Evolutionary conservation across 2,329 filamentous ascomycete genomes (phyloP), one percentile per base, ranked within the genome.

Genomic region (Ceratocystiopsis minuta): DNA sequence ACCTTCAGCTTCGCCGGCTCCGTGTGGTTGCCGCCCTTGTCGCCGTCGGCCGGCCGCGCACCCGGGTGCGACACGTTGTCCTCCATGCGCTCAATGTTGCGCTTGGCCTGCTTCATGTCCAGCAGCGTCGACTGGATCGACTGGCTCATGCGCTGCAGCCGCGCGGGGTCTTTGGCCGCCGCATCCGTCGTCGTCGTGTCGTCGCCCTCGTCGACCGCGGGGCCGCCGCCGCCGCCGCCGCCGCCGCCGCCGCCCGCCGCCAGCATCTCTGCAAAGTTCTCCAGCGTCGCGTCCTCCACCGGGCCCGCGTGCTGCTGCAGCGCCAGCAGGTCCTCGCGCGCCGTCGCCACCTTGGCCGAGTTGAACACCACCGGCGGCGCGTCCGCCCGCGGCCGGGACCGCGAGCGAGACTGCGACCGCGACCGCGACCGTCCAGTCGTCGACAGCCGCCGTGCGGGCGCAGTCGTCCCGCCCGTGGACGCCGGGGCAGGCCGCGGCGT

Each of bases 221-320:
- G n/a, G 58, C 58, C 28, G 55, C 13, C 39, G 32, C 28, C 18
- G 11, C 3, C 12, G 50, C 48, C 6, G 53, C 48, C 43, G 58
- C 59, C 39, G 57, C 56, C n/a, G 58, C 58, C 24, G 55, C 11
- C 34, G 6, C 9, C 18, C 3, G 7, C n/a, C 7, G 18, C 16
- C 20, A 73, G 51, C 34, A 74, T 56, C 24, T 68, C 65, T 43
- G 68, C 68, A 28, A 75, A 58, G 46, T 75, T 68, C 38, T 75
- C 71, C n/a, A 74, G 54, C 0, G 70, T 75, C 1, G 68, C 72
- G 49, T 75, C 72, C 16, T 75, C 70, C 20, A 74, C 65, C 41
- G 72, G 62, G 49, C 73, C 64, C 37, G 56, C 58, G 15, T 61
- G 61, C 46, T 70, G 62, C 46, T 70, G 62, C 37, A 76, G 66